phyloP scores from a whole-genome alignment of 1,284 basidiomycete species.

The Tremellales sp. region DNA sequence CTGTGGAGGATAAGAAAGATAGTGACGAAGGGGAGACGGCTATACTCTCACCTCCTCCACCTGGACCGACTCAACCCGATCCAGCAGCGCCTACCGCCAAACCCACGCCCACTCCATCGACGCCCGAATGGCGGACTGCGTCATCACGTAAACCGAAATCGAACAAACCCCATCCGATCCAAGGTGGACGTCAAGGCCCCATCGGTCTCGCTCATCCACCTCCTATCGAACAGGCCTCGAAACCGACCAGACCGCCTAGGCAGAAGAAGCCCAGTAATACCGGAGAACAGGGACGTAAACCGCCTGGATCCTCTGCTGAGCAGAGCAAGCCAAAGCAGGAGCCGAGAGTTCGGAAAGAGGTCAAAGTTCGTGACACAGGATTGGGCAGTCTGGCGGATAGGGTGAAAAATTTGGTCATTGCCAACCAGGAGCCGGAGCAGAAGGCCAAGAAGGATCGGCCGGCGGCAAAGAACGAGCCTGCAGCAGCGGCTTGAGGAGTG shows the following conservation, averaged over 20 bases:
- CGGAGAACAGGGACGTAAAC: constrained; percentile 9
- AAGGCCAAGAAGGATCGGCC: constrained; percentile 10
- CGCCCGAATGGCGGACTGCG: background rate
- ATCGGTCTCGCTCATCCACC: constrained; percentile 35
- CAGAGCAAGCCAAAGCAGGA: background rate
- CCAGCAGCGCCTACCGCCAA: background rate
- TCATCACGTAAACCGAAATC: constrained; percentile 2
- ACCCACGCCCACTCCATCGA: background rate
- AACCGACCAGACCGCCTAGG: constrained; percentile 4
- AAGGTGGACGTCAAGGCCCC: constrained; percentile 33
- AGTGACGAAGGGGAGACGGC: background rate
- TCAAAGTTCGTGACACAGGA: constrained; percentile 28
- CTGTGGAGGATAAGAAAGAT: background rate
- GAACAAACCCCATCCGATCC: constrained; percentile 33
- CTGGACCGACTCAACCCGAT: background rate
- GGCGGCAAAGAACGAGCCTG: no score
- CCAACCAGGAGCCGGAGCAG: constrained; percentile 16
- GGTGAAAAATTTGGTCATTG: constrained; percentile 30
- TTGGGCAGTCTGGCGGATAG: constrained; percentile 22
- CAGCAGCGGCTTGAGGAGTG: no score
- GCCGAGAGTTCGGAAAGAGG: constrained; percentile 28
- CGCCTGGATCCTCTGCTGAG: constrained; percentile 1
- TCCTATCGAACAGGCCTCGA: constrained; percentile 16
- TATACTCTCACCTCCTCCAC: constrained; percentile 9
- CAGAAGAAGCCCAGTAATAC: no score